Percentiles rank a stretch among this genome's conserved stretches.
Conservation (phyloP, 2,329 filamentous ascomycete genomes). For the Ophiocordyceps australis region DNA sequence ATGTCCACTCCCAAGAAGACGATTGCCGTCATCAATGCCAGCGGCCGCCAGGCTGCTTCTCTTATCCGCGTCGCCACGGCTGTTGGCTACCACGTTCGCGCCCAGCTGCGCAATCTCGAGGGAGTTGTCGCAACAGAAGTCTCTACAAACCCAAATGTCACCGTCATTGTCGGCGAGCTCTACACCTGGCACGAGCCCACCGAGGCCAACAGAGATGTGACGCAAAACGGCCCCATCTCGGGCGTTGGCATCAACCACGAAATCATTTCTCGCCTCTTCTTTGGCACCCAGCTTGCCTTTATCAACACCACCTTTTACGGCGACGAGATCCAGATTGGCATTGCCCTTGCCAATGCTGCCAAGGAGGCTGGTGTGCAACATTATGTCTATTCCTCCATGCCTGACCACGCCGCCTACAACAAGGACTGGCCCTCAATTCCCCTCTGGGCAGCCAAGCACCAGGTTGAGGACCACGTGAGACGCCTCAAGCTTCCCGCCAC, state of each 20-base stretch:
- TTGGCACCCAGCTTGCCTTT: slow-evolving; percentile 74
- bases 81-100: slow-evolving; percentile 82
- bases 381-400: slow-evolving; percentile 95
- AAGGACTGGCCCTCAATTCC: slow-evolving; percentile 66
- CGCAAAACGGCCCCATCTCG: slow-evolving; percentile 43
- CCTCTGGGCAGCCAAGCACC: slow-evolving; percentile 83
- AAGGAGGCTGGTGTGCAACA: slow-evolving; percentile 73
- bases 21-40: slow-evolving; percentile 88
- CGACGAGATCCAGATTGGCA: slow-evolving; percentile 80
- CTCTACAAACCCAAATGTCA: slow-evolving; percentile 58
- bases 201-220: slow-evolving; percentile 41
- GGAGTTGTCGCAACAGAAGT: slow-evolving; percentile 83
- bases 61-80: slow-evolving; percentile 88
- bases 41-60: slow-evolving; percentile 87
- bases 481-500: slow-evolving; percentile 70
- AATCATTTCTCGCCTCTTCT: slow-evolving; percentile 63
- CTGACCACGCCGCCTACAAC: slow-evolving; percentile 72
- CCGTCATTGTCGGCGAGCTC: slow-evolving; percentile 44
- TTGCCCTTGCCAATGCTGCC: slow-evolving; percentile 74
- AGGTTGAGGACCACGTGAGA: slow-evolving; percentile 79
- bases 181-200: slow-evolving; percentile 35
- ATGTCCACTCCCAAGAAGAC: slow-evolving; percentile 52
- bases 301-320: slow-evolving; percentile 98
- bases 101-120: slow-evolving; percentile 74
- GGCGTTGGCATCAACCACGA: slow-evolving; percentile 51